Evolutionary conservation across 2,329 filamentous ascomycete genomes (phyloP).

Genomic region (Metarhizium robertsii): DNA sequence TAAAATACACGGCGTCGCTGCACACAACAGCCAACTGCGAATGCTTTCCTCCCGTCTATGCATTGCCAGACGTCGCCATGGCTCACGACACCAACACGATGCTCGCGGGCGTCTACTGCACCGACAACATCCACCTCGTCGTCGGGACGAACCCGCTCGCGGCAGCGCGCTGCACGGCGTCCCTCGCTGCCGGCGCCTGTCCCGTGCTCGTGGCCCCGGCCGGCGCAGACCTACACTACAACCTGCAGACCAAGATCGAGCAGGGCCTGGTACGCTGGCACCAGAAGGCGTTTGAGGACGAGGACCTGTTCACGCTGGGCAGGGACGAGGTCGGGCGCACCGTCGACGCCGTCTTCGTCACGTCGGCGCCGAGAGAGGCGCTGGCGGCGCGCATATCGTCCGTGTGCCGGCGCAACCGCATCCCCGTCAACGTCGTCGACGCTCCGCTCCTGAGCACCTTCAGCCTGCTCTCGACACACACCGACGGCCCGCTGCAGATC

Average conservation of each 20-base stretch:
- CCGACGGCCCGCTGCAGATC: constrained; percentile 85
- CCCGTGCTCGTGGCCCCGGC: constrained; percentile 71
- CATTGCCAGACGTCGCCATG: not conserved
- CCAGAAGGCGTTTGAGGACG: constrained; percentile 56
- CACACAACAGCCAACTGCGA: no score
- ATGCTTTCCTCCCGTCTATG: no score
- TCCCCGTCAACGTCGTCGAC: constrained; percentile 90
- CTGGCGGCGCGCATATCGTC: constrained; percentile 55
- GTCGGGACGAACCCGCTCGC: constrained; percentile 81
- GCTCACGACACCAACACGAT: constrained; percentile 26
- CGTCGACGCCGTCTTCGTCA: constrained; percentile 91
- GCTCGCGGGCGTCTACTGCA: constrained; percentile 63
- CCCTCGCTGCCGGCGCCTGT: constrained; percentile 69
- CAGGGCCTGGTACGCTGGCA: constrained; percentile 58
- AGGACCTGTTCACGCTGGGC: constrained; percentile 68
- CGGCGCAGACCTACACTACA: constrained; percentile 47
- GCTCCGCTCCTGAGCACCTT: constrained; percentile 81
- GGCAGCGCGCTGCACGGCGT: constrained; percentile 71
- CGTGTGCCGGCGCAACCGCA: constrained; percentile 68
- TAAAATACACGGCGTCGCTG: no score
- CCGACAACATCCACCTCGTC: constrained; percentile 69
- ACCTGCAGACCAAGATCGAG: constrained; percentile 54
- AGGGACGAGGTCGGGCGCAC: constrained; percentile 65
- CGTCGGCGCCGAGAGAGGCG: constrained; percentile 39
- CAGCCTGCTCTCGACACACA: constrained; percentile 78